A percentile compares a stretch with the other conserved stretches of the same genome.
These are phyloP conservation scores for Acer negundo DNA, from an alignment of 345 rosid species.

Conservation along the genomic window DNA sequence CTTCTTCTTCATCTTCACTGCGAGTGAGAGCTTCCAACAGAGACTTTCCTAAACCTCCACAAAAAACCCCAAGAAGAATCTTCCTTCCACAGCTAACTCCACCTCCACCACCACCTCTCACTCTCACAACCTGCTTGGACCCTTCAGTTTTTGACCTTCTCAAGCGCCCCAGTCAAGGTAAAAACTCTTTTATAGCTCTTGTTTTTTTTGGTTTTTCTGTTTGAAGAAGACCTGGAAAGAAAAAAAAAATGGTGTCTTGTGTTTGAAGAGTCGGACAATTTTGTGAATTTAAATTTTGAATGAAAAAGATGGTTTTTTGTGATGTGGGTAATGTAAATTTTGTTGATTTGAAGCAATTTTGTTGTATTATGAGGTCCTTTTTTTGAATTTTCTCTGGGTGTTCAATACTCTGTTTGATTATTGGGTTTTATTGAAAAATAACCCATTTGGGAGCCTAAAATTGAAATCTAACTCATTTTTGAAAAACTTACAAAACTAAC, in stretches of 20 bases:
- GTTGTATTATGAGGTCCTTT: conserved; percentile 38
- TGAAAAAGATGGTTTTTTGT: background rate
- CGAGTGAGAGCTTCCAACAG: conserved; percentile 56
- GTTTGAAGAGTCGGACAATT: background rate
- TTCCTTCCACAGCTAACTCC: conserved; percentile 26
- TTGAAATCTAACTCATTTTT: too few species aligned
- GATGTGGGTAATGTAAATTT: background rate
- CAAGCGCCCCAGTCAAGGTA: conserved; percentile 62
- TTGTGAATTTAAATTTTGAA: background rate
- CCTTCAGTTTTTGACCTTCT: conserved; percentile 59
- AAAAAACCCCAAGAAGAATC: conserved; percentile 44
- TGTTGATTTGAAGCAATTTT: background rate
- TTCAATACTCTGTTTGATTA: too few species aligned
- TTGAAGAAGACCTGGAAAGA: background rate
- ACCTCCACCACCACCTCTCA: conserved; percentile 31
- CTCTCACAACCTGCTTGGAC: conserved; percentile 26
- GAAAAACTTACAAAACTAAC: too few species aligned
- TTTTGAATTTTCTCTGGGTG: too few species aligned
- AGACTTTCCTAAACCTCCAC: conserved; percentile 65
- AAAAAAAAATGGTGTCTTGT: background rate
- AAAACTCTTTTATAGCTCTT: background rate
- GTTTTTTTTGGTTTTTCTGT: background rate
- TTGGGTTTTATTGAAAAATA: too few species aligned
- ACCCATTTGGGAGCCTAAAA: too few species aligned
- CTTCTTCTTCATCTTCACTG: background rate